These are phyloP conservation scores for Aspergillus transmontanensis DNA, from an alignment of 2,329 filamentous ascomycete species.

Conservation along the genomic window DNA sequence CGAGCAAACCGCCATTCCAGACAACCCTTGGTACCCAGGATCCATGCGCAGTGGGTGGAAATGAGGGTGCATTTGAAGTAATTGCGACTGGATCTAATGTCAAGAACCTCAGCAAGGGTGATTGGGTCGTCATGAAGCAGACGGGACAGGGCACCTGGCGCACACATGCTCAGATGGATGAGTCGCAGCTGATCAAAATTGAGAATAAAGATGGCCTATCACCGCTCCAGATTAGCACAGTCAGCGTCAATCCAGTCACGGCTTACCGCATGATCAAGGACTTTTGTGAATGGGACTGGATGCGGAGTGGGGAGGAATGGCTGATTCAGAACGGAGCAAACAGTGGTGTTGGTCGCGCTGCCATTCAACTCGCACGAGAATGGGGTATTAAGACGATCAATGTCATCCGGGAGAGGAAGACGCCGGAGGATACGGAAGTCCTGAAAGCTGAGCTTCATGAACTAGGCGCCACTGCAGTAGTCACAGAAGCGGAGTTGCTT, in stretches of 20 bases:
- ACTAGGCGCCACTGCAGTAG: slow-evolving; percentile 65
- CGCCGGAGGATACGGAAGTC: slow-evolving; percentile 64
- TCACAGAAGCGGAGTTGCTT: slow-evolving; percentile 62
- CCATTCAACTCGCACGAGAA: slow-evolving; percentile 80
- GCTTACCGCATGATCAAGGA: slow-evolving; percentile 91
- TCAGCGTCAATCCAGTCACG: slow-evolving; percentile 89
- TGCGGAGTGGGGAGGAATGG: slow-evolving; percentile 74
- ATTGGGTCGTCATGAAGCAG: slow-evolving; percentile 89
- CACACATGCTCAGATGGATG: slow-evolving; percentile 75
- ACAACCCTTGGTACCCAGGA: slow-evolving; percentile 73
- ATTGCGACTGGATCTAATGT: slow-evolving; percentile 65
- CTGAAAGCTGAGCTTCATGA: slow-evolving; percentile 63
- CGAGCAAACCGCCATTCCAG: slow-evolving; percentile 76
- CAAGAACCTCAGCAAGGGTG: slow-evolving; percentile 69
- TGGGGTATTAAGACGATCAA: slow-evolving; percentile 95
- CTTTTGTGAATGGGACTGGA: slow-evolving; percentile 62
- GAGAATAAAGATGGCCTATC: slow-evolving; percentile 70
- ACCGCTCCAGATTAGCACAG: slow-evolving; percentile 79
- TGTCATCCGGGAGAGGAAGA: slow-evolving; percentile 73
- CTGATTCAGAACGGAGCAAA: slow-evolving; percentile 98
- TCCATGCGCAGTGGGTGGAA: slow-evolving; percentile 67
- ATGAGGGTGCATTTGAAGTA: slow-evolving; percentile 95
- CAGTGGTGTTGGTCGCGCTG: slow-evolving; percentile 85
- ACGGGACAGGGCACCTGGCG: slow-evolving; percentile 92
- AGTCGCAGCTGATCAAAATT: slow-evolving; percentile 67